Percentiles rank a stretch among this genome's conserved stretches.
Conservation (phyloP, 1,139 yeast genomes). For the Sugiyamaella novakii region DNA sequence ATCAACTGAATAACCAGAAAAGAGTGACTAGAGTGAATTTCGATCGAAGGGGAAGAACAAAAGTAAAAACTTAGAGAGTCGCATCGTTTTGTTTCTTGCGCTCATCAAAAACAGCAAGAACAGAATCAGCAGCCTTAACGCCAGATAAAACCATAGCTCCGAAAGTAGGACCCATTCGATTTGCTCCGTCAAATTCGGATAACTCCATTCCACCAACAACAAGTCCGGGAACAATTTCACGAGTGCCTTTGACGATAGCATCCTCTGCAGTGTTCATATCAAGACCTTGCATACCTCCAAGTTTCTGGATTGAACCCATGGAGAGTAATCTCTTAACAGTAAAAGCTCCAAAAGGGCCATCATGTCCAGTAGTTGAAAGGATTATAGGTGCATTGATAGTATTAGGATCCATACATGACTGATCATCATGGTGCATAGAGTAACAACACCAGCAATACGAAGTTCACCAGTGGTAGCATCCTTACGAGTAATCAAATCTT, state of each 20-base stretch:
- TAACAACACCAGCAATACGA: slow-evolving; percentile 76
- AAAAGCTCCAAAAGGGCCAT: slow-evolving; percentile 86
- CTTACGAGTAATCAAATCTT: slow-evolving; percentile 73
- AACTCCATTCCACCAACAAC: slow-evolving; percentile 82
- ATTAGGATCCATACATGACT: slow-evolving; percentile 84
- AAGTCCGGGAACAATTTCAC: slow-evolving; percentile 70
- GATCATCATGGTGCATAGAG: slow-evolving; percentile 77
- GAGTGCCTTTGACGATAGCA: slow-evolving; percentile 68
- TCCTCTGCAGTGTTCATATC: slow-evolving; percentile 82
- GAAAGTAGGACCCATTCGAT: slow-evolving; percentile 85
- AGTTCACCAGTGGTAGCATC: slow-evolving; percentile 56
- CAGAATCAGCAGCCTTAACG: slow-evolving; percentile 71
- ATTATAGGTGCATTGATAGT: slow-evolving; percentile 73
- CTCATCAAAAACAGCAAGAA: slow-evolving; percentile 53
- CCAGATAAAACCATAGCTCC: slow-evolving; percentile 83
- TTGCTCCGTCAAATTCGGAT: slow-evolving; percentile 73
- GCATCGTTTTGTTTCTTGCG: slow-evolving; percentile 48
- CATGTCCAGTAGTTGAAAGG: slow-evolving; percentile 77
- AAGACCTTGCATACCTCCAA: slow-evolving; percentile 76
- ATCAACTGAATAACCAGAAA: slow-evolving; percentile 1
- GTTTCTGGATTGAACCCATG: slow-evolving; percentile 47
- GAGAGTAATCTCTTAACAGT: slow-evolving; percentile 56
- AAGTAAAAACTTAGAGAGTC: too few species aligned
- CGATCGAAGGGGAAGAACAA: too few species aligned
- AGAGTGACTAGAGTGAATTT: neutral